Percentiles rank a stretch among this genome's conserved stretches.
Conservation (phyloP, 371 early-diverging fungal species). For the Actinomucor elegans region DNA sequence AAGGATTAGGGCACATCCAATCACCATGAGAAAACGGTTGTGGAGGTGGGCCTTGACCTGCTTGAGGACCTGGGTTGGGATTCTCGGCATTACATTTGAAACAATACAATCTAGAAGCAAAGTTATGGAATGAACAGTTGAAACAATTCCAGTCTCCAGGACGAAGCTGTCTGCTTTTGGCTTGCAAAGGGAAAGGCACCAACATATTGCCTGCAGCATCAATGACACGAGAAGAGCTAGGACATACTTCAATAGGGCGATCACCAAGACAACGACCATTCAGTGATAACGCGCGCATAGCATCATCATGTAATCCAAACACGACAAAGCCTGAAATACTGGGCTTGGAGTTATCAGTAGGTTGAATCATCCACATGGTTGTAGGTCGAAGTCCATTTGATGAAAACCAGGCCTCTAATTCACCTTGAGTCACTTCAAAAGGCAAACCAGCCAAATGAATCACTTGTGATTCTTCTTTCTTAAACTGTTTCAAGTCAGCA, state of each 20-base stretch:
- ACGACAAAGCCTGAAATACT: slow-evolving; percentile 63
- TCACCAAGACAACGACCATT: slow-evolving; percentile 70
- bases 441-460: slow-evolving; percentile 66
- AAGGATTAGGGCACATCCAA: slow-evolving; percentile 56
- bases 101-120: slow-evolving; percentile 68
- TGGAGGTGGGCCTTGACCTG: slow-evolving; percentile 19
- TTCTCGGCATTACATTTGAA: slow-evolving; percentile 65
- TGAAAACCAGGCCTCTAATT: slow-evolving; percentile 67
- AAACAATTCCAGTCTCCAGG: slow-evolving; percentile 82
- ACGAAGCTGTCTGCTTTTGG: slow-evolving; percentile 41
- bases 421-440: slow-evolving; percentile 63
- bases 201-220: slow-evolving; percentile 56
- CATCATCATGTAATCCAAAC: slow-evolving; percentile 60
- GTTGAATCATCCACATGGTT: slow-evolving; percentile 55
- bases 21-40: slow-evolving; percentile 34
- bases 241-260: slow-evolving; percentile 67
- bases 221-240: slow-evolving; percentile 58
- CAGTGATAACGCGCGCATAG: slow-evolving; percentile 60
- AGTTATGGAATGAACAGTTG: slow-evolving; percentile 75
- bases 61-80: slow-evolving; percentile 37
- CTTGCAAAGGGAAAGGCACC: slow-evolving; percentile 59
- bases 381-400: slow-evolving; percentile 58
- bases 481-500: slow-evolving; percentile 65
- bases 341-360: slow-evolving; percentile 49
- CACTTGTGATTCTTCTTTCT: slow-evolving; percentile 65